Conservation (phyloP, 257 asterid species). For the Solanum sitiens region DNA sequence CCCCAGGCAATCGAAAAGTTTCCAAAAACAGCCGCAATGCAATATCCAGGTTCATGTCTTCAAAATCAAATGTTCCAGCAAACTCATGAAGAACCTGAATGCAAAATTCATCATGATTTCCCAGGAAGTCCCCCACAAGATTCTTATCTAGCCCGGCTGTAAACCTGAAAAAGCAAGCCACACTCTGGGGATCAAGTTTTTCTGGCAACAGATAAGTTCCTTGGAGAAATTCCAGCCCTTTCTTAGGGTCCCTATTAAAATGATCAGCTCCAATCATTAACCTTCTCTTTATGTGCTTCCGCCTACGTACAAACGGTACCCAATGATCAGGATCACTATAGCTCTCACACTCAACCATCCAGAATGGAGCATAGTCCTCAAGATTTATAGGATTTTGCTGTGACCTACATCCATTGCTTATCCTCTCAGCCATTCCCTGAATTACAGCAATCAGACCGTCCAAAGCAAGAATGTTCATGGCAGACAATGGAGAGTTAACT, state of each 20-base stretch:
- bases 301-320: conserved; percentile 83
- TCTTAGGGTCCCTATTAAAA: conserved; percentile 91
- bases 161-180: conserved; percentile 92
- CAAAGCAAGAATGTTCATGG: conserved; percentile 95
- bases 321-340: conserved; percentile 73
- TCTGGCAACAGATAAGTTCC: conserved; percentile 90
- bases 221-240: conserved; percentile 95
- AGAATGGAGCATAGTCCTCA: conserved; percentile 78
- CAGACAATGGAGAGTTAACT: conserved; percentile 79
- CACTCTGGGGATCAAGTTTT: conserved; percentile 95
- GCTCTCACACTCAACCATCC: conserved; percentile 90
- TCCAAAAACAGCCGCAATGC: conserved; percentile 83
- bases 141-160: conserved; percentile 94
- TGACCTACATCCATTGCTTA: conserved; percentile 64
- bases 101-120: conserved; percentile 92
- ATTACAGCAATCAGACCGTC: conserved; percentile 94
- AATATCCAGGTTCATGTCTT: conserved; percentile 86
- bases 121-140: conserved; percentile 94
- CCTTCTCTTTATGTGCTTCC: conserved; percentile 81
- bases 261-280: conserved; percentile 97
- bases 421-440: conserved; percentile 99
- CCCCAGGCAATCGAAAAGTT: conserved; percentile 92
- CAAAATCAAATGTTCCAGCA: conserved; percentile 86
- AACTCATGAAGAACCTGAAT: conserved; percentile 95
- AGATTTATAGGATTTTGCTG: conserved; percentile 51